Conservation (phyloP, 75 land plant genomes). For the Picea glauca region DNA sequence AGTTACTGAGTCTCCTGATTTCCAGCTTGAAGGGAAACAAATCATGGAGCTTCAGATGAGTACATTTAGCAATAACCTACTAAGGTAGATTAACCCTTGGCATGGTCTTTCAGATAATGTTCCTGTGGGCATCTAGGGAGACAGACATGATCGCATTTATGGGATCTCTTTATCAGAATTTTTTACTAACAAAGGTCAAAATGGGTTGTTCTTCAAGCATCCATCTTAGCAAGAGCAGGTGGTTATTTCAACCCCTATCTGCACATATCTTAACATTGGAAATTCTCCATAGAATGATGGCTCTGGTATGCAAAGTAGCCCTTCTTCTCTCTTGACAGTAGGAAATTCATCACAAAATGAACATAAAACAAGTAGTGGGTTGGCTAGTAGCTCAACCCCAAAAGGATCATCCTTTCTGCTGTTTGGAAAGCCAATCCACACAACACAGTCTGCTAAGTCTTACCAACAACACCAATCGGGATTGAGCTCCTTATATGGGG, state of each 20-base stretch:
- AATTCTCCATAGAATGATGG: not conserved
- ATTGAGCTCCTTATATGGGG: slow-evolving; percentile 37
- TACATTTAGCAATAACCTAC: slow-evolving; percentile 20
- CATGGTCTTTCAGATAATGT: slow-evolving; percentile 46
- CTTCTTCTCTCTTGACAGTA: slow-evolving; percentile 39
- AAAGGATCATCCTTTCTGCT: slow-evolving; percentile 53
- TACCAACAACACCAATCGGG: slow-evolving; percentile 17
- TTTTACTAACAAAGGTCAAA: slow-evolving; percentile 49
- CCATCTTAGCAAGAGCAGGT: slow-evolving; percentile 11
- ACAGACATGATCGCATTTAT: slow-evolving; percentile 87
- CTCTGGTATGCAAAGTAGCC: slow-evolving; percentile 14
- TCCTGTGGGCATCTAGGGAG: slow-evolving; percentile 99
- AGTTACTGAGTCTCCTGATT: slow-evolving; percentile 50
- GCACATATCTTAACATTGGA: slow-evolving; percentile 15
- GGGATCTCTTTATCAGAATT: slow-evolving; percentile 57
- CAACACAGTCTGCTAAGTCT: slow-evolving; percentile 13
- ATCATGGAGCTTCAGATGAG: not conserved
- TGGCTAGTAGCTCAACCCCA: not conserved
- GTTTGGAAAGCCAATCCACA: slow-evolving; percentile 77
- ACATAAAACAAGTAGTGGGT: slow-evolving; percentile 15
- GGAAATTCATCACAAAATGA: slow-evolving; percentile 15
- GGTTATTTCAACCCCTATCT: slow-evolving; percentile 5
- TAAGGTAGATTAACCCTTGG: slow-evolving; percentile 56
- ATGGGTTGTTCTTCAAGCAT: slow-evolving; percentile 30
- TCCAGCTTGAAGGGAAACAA: slow-evolving; percentile 45